Conservation (phyloP, 1,139 yeast genomes). For the Kurtzmaniella quercitrusa region DNA sequence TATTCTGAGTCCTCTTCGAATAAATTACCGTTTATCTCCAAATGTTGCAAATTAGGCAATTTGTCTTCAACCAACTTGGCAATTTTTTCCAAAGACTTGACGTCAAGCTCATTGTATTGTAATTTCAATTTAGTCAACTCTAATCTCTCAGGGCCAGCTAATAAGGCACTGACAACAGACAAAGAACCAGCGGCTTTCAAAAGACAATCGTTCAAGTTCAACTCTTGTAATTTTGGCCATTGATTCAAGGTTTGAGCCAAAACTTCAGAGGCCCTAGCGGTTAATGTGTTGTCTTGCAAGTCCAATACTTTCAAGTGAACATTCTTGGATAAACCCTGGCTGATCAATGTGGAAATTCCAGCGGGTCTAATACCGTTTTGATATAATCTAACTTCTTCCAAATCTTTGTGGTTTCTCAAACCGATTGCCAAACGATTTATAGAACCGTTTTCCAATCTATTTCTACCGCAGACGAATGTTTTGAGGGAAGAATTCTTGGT, state of each 20-base stretch:
- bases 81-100: slow-evolving; percentile 56
- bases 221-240: slow-evolving; percentile 56
- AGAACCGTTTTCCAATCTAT: slow-evolving; percentile 93
- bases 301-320: slow-evolving; percentile 66
- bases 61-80: slow-evolving; percentile 48
- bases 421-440: slow-evolving; percentile 74
- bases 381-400: slow-evolving; percentile 74
- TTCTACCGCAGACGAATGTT: slow-evolving; percentile 93
- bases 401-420: slow-evolving; percentile 66
- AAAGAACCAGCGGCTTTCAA: slow-evolving; percentile 74
- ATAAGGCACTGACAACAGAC: slow-evolving; percentile 46
- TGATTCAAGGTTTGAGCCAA: slow-evolving; percentile 44
- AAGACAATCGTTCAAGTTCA: slow-evolving; percentile 86
- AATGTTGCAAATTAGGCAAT: slow-evolving; percentile 55
- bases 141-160: slow-evolving; percentile 29
- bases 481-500: slow-evolving; percentile 47
- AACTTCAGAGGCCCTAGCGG: slow-evolving; percentile 60
- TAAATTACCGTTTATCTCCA: slow-evolving; percentile 91
- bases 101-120: slow-evolving; percentile 87
- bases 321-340: slow-evolving; percentile 66
- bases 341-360: slow-evolving; percentile 74
- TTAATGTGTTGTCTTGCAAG: slow-evolving; percentile 92
- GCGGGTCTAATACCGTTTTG: slow-evolving; percentile 97
- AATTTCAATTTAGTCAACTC: slow-evolving; percentile 59
- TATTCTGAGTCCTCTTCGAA: slow-evolving; percentile 49